Evolutionary conservation across 2,329 filamentous ascomycete genomes (phyloP).

Genomic region (Penicillium thymicola): DNA sequence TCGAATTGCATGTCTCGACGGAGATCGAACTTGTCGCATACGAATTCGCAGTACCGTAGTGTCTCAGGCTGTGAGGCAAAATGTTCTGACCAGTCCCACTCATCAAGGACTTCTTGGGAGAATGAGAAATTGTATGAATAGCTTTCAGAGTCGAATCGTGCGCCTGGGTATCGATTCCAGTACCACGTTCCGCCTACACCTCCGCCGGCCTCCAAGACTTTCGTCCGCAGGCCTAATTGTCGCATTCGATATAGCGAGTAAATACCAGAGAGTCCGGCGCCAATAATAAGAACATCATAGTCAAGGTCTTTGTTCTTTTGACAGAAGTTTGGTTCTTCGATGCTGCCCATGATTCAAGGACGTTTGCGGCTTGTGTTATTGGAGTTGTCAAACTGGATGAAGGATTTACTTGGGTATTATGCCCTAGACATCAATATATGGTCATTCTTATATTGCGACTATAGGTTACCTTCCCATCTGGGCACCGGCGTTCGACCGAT

Average conservation of each 20-base stretch:
- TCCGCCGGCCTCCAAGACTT: constrained; percentile 12
- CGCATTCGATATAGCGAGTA: constrained; percentile 5
- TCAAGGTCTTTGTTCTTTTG: not conserved
- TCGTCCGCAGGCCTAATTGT: not conserved
- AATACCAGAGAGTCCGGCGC: constrained; percentile 19
- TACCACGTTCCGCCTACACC: constrained; percentile 39
- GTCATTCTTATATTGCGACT: not conserved
- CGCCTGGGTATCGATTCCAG: constrained; percentile 50
- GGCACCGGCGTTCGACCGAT: not conserved
- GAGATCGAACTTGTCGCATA: constrained; percentile 5
- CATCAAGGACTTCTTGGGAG: not conserved
- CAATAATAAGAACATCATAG: constrained; percentile 14
- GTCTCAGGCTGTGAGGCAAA: constrained; percentile 10
- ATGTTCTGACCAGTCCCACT: constrained; percentile 12
- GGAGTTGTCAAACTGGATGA: not conserved
- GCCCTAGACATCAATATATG: not conserved
- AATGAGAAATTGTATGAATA: constrained; percentile 30
- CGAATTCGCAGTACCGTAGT: constrained; percentile 9
- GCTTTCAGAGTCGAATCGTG: constrained; percentile 57
- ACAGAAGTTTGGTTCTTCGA: not conserved
- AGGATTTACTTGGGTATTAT: not conserved
- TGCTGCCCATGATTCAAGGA: not conserved
- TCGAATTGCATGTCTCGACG: constrained; percentile 9
- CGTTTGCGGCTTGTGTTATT: not conserved
- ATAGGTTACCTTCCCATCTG: not conserved